Evolutionary conservation across 345 rosid genomes (phyloP), one percentile per base, ranked within the genome.

Genomic region (Geranium rotundifolium): DNA sequence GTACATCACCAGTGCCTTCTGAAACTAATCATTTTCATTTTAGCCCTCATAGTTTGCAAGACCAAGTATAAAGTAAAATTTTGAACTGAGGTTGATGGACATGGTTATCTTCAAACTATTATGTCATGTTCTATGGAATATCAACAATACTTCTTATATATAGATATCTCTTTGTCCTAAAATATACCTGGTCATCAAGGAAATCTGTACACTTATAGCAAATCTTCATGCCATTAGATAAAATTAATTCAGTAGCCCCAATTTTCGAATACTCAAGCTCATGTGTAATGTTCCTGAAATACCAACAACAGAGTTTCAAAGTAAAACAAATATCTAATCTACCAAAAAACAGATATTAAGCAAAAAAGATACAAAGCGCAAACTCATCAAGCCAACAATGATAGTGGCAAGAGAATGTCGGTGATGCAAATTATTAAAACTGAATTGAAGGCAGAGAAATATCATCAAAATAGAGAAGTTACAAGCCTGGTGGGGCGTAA

Each of bases 211-310:
- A 76, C 76, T 90, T 88, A 66, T 84, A 88, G 77, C 91, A 88
- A 70, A 88, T 81, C 61, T 82, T 75, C 88, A 88, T 84, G 66
- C 95, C 97, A 78, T 90, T 91, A 63, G 98, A 86, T 76, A 86
- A 73, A 54, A 82, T 72, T 67, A 91, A 63, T 69, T 91, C 98
- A 29, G 86, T 82, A 74, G 88, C 98, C 71, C 88, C 91, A 69
- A 91, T 77, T 68, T 80, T 80, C 67, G 83, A 62, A 73, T 82
- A 76, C 63, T 86, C 91, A 72, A 70, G 65, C 77, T 77, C 90
- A 71, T 74, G 69, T 56, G 70, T 58, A 54, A 86, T 67, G 66
- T 65, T 64, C 84, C 96, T 91, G 85, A 69, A 77, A 64, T 23
- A 70, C 55, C 58, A 63, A 69, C 63, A 60, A 78, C 57, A 73